A percentile compares a stretch with the other conserved stretches of the same genome.
Evolutionary conservation across 1,139 yeast species (phyloP).

Genomic region (Blastobotrys niveus): DNA sequence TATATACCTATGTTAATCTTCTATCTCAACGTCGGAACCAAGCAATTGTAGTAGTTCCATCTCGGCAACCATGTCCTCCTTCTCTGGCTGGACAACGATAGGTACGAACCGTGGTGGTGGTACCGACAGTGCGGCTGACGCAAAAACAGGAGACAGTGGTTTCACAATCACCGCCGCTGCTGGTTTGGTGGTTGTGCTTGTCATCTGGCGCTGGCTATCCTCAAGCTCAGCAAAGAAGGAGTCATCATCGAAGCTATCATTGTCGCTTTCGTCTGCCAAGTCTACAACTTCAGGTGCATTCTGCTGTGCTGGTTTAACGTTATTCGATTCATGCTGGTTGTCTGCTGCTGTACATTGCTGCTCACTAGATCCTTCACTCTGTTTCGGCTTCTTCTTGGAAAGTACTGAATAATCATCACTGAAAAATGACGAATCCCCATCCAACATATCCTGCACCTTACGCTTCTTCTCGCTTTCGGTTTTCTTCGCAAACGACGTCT

Average conservation of each 20-base stretch:
- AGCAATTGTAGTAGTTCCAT: neutral
- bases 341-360: too few species aligned
- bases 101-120: neutral
- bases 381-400: too few species aligned
- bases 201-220: neutral
- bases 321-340: too few species aligned
- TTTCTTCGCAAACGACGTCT: slow-evolving; percentile 1
- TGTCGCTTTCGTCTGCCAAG: neutral
- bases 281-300: neutral
- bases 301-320: too few species aligned
- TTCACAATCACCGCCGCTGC: too few species aligned
- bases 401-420: neutral
- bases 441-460: slow-evolving; percentile 4
- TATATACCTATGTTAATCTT: too few species aligned
- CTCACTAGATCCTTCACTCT: too few species aligned
- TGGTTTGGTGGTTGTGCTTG: neutral
- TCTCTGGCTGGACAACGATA: too few species aligned
- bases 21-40: slow-evolving; percentile 1
- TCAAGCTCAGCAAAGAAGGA: neutral
- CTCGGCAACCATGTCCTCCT: neutral
- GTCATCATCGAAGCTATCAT: slow-evolving; percentile 6
- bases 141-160: too few species aligned
- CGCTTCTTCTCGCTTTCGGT: slow-evolving; percentile 3
- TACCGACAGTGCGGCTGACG: too few species aligned
- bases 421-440: too few species aligned